Percentiles rank a stretch among this genome's conserved stretches.
These are phyloP conservation scores for Aspergillus pseudonomiae DNA, from an alignment of 2,329 filamentous ascomycete genomes.

Conservation along the genomic window DNA sequence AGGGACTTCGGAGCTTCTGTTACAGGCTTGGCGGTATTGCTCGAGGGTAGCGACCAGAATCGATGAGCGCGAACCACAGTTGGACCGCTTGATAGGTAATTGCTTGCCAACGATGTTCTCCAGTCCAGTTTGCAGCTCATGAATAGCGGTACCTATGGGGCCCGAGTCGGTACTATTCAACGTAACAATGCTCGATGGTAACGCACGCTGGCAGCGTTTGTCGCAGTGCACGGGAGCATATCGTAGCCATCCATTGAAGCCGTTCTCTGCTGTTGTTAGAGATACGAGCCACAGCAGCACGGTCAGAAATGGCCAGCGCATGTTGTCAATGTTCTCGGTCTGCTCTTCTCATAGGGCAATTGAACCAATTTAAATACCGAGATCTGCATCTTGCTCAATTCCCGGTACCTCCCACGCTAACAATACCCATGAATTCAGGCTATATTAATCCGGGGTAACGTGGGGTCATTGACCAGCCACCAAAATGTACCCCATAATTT, in stretches of 20 bases:
- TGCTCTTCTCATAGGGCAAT: background rate
- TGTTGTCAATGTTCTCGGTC: background rate
- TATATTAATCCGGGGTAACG: slow-evolving; percentile 7
- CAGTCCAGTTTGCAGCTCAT: slow-evolving; percentile 63
- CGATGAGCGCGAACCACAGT: slow-evolving; percentile 23
- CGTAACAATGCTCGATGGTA: slow-evolving; percentile 56
- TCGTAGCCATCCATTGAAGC: slow-evolving; percentile 65
- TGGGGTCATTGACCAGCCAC: background rate
- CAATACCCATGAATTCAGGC: slow-evolving; percentile 1
- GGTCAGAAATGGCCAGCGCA: background rate
- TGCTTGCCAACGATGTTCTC: slow-evolving; percentile 58
- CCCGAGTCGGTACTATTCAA: slow-evolving; percentile 58
- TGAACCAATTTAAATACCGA: background rate
- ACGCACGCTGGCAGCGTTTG: slow-evolving; percentile 37
- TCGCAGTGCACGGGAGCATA: slow-evolving; percentile 59
- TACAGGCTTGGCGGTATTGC: slow-evolving; percentile 31
- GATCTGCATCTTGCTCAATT: background rate
- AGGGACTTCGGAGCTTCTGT: slow-evolving; percentile 23
- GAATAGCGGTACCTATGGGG: slow-evolving; percentile 62
- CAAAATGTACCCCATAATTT: background rate
- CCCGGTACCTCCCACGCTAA: background rate
- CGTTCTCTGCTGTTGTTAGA: slow-evolving; percentile 57
- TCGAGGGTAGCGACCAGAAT: slow-evolving; percentile 37
- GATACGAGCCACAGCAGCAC: background rate
- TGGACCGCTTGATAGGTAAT: slow-evolving; percentile 37